Percentiles rank a stretch among this genome's conserved stretches.
Conservation (phyloP, 768 basidiomycete species). For the Gymnopilus junonius region DNA sequence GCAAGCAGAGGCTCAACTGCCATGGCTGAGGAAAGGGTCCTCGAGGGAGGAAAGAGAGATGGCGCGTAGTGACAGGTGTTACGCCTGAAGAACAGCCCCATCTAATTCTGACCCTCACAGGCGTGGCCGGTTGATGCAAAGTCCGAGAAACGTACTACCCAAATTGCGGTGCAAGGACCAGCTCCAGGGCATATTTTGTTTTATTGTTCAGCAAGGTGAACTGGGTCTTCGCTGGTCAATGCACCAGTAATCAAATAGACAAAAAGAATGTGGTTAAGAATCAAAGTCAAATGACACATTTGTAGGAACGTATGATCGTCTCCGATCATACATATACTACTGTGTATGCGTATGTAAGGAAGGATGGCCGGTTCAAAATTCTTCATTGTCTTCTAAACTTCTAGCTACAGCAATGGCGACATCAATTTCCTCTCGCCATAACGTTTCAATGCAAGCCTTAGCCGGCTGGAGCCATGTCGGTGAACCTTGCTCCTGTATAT, state of each 20-base stretch:
- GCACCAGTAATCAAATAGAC: not conserved
- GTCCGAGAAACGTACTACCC: not conserved
- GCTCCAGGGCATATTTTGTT: not conserved
- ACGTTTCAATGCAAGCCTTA: constrained; percentile 35
- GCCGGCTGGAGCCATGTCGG: constrained; percentile 11
- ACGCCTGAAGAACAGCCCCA: constrained; percentile 8
- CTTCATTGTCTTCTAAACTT: constrained; percentile 48
- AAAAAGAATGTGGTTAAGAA: not conserved
- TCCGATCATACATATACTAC: not conserved
- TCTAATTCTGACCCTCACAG: constrained; percentile 5
- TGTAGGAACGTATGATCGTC: too few species aligned
- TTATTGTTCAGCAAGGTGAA: not conserved
- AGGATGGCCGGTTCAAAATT: constrained; percentile 40
- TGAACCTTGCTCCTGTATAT: not conserved
- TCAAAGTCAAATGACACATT: too few species aligned
- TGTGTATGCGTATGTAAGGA: not conserved
- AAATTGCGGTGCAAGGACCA: constrained; percentile 1
- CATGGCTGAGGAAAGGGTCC: constrained; percentile 45
- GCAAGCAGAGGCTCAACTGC: constrained; percentile 72
- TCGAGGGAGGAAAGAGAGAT: constrained; percentile 9
- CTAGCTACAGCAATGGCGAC: constrained; percentile 53
- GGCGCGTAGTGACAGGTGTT: constrained; percentile 11
- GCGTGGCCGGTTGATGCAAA: not conserved
- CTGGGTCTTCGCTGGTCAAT: not conserved
- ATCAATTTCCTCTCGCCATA: constrained; percentile 67